Base-by-base conservation (phyloP, 169 alveolate genomes). In the Plasmodium inui region DNA sequence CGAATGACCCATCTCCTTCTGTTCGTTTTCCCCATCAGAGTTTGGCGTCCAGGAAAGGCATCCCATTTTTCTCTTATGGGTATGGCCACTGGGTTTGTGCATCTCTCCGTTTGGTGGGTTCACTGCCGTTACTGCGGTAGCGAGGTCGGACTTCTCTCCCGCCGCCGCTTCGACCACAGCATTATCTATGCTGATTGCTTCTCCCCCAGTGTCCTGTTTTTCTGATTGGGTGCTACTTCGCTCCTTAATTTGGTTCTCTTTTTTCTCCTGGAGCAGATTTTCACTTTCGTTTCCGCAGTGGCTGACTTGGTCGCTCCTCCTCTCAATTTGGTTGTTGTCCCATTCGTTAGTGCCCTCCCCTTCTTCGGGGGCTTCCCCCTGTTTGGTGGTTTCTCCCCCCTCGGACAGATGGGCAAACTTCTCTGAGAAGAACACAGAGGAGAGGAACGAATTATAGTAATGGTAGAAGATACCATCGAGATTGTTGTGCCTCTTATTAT, bases 391-490 rank as follows among this genome's bases (percentile, higher is more conserved):
- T 70, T 10, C 83, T 3, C 5, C 6, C 41, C 74, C 74, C 5
- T 30, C 80, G 44, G 37, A 9, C 14, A 41, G 2, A 17, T 73
- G 76, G 17, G 28, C 41, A 74, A 53, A 85, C 80, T 70, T 34
- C 34, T 85, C 78, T 14, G 93, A 57, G 41, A 74, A 85, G 17
- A 85, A 85, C 17, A 85, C 70, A 1, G 93, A 85, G 19, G 44
- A 71, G 14, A 85, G 57, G 61, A 85, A 85, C 57, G 84, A 73
- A 14, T 50, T 74, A 26, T 85, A 85, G 30, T 85, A 85, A 28
- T 85, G 79, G 61, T 85, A 85, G 10, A 85, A 85, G 3, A 85
- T 53, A 6, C 76, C 22, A 9, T 44, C 80, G 3, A 85, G 37
- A n/a, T 85, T 85, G 17, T 53, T 73, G 41, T 85, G 39, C 26